Evolutionary conservation across 2,329 filamentous ascomycete species (phyloP), one percentile per base, ranked within the genome.

Genomic region (Ophiostoma triangulosporum): DNA sequence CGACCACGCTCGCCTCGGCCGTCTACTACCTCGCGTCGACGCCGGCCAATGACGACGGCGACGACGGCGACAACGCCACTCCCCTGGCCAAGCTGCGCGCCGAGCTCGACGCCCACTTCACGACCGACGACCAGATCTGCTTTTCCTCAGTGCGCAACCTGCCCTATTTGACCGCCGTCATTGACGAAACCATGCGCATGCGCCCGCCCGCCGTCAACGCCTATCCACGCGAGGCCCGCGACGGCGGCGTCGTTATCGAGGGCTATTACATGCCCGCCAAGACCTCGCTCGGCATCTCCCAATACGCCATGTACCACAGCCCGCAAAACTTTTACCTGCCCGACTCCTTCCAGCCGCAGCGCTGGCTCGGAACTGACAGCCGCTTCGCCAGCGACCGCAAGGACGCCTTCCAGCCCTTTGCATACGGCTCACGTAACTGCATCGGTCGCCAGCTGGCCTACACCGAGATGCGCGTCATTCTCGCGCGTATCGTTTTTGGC

Each of bases 361-460:
- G 75, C 0, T 78, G 71, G 66, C 60, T 72, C 1, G 65, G 62
- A 4, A 46, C 36, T 12, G 66, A 70, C 11, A 57, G 61, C 4
- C 62, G 62, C 3, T 77, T 70, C 59, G 59, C 59, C 0, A 52
- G 58, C 17, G 74, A 78, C 57, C 67, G 65, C 33, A 64, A 64
- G 43, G 68, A 69, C 0, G 68, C 66, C 1, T 65, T 73, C 48
- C 70, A 75, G 61, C 70, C 74, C 0, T 76, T 78, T 55, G 68
- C 68, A 2, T 50, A 72, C 2, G 73, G 74, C 0, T 69, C 74
- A 6, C 63, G 74, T 1, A 73, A 74, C 45, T 77, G 74, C 54
- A 65, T 77, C 24, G 75, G 74, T 1, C 66, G 66, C 56, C 75
- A 75, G 53, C 63, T 78, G 35, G 73, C 73, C 3, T 74, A n/a